These are phyloP conservation scores for Capronia coronata DNA, from an alignment of 2,329 filamentous ascomycete genomes.

Conservation along the genomic window DNA sequence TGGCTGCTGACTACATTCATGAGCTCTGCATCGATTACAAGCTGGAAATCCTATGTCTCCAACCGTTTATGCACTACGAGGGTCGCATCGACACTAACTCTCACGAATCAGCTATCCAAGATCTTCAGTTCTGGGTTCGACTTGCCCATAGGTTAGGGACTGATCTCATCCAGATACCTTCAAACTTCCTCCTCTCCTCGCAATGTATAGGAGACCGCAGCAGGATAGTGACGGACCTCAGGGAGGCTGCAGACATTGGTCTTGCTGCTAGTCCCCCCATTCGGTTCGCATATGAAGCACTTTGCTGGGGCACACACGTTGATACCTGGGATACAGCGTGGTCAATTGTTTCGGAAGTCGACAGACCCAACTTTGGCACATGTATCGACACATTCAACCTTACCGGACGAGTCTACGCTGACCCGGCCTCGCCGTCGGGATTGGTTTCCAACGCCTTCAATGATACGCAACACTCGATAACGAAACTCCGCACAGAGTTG, in stretches of 20 bases:
- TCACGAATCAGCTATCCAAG: slow-evolving; percentile 52
- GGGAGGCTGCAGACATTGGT: slow-evolving; percentile 53
- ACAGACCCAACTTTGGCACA: slow-evolving; percentile 66
- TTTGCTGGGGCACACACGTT: slow-evolving; percentile 65
- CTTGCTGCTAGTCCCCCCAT: slow-evolving; percentile 48
- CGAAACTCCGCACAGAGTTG: slow-evolving; percentile 44
- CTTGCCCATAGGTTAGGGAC: slow-evolving; percentile 59
- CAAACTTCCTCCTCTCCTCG: slow-evolving; percentile 55
- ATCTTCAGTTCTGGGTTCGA: slow-evolving; percentile 64
- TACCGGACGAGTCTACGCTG: slow-evolving; percentile 62
- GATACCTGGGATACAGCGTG: slow-evolving; percentile 67
- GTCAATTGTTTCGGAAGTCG: slow-evolving; percentile 59
- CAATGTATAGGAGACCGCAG: slow-evolving; percentile 46
- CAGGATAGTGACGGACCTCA: slow-evolving; percentile 32
- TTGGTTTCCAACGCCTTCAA: slow-evolving; percentile 50
- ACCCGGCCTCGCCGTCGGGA: slow-evolving; percentile 53
- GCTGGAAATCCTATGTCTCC: slow-evolving; percentile 26
- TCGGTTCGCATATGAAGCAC: slow-evolving; percentile 65
- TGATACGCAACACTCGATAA: slow-evolving; percentile 50
- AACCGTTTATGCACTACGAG: slow-evolving; percentile 70
- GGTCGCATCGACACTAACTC: slow-evolving; percentile 58
- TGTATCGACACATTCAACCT: slow-evolving; percentile 77
- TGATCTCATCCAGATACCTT: slow-evolving; percentile 68
- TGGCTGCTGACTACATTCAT: slow-evolving; percentile 22
- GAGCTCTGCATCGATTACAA: slow-evolving; percentile 14